Evolutionary conservation across 306 rosid genomes (phyloP), one percentile per base, ranked within the genome.

Genomic region (Alnus rubra): DNA sequence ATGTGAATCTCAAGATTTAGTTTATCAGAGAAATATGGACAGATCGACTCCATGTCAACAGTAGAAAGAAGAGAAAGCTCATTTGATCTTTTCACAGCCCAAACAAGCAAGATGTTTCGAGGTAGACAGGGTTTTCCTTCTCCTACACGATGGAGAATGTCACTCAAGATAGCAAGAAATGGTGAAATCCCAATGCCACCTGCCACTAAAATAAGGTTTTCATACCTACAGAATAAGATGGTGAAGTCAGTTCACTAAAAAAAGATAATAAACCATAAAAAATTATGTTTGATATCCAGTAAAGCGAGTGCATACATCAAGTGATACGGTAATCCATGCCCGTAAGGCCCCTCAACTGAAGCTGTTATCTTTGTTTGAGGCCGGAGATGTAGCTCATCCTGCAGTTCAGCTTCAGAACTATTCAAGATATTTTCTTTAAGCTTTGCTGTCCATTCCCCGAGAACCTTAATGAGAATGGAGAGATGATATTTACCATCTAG

Each of bases 141-240:
- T 84, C 77, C 83, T 65, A 82, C 83, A 33, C 95, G 91, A 85
- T 91, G 97, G 79, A 94, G 92, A 83, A 91, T 77, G 74, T 94
- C 98, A 30, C 92, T 92, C 89, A 94, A 84, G 87, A 94, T 85
- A 9, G 98, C 98, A 50, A 94, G 86, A 84, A 92, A 94, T 71
- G 98, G 98, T 33, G 98, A 88, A 79, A 94, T 88, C 82, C 98
- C 98, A 74, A 94, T 92, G 56, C 98, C 98, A 49, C 98, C 98
- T 13, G 98, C 98, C 80, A 92, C 97, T 79, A 94, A 83, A 42
- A 94, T 80, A 50, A 94, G 93, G 79, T 92, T 91, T 82, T 87
- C 95, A 58, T 94, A 92, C 97, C 98, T 94, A 76, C 50, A 77
- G n/a, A 74, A 83, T 53, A 86, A 62, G 71, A 81, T 44, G 37